Base-by-base conservation (phyloP, 2,329 filamentous ascomycete genomes). In the Colletotrichum sansevieriae region DNA sequence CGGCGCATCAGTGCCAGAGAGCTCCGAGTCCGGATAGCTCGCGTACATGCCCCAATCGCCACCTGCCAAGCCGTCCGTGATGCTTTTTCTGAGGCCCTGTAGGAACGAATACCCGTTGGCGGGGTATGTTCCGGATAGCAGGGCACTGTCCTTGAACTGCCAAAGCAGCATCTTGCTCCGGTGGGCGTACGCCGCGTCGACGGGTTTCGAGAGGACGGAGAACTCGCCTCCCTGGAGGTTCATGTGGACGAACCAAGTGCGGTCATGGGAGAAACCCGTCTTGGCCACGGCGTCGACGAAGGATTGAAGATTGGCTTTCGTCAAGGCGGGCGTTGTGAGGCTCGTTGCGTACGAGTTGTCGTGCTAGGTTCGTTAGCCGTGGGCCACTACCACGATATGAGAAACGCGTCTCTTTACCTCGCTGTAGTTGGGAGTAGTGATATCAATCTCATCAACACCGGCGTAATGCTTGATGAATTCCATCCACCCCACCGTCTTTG, bases 21-120 rank as follows among this genome's bases (percentile, higher is more conserved):
- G 76, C 44, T 77, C 79, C 0, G 84, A 81, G 72, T 88, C 85
- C 2, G 84, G 81, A 56, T 87, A 88, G 77, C 87, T 87, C 71
- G 84, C 77, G 69, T 87, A 88, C 70, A 83, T 83, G 33, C 83
- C 83, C 75, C 83, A 85, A 6, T 77, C 71, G 1, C 75, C 77
- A 41, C 78, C 72, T 4, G 75, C 74, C 74, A 81, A 76, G 8
- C 74, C 73, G 3, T 76, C 73, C 44, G 75, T 78, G 59, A 82
- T 76, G 13, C 76, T 78, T 18, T 79, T 75, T 64, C 81, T 79
- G 71, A 84, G 79, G 51, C 80, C 81, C 33, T 84, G 77, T 11
- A 76, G 71, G 54, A 87, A 80, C n/a, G 70, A 58, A 60, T 61
- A 68, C 0, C 58, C 59, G 3, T 54, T 22, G 6, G 15, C 12